Base-by-base conservation (phyloP, 2,329 filamentous ascomycete genomes). In the Neonectria sp. region DNA sequence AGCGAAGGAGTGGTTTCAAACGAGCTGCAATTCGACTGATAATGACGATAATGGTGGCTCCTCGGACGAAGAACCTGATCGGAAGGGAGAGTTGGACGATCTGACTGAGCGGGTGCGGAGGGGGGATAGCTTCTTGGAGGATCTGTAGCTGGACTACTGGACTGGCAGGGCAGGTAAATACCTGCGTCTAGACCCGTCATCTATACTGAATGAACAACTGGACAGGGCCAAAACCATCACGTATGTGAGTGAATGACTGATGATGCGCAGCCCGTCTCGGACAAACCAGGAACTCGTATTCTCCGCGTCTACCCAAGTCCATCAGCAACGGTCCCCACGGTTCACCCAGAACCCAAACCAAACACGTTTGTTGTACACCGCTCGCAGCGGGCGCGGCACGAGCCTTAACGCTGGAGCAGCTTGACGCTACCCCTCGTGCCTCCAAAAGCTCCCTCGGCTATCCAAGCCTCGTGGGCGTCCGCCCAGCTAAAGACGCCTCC, bases 241-340 rank as follows among this genome's bases (percentile, higher is more conserved):
- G 31, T 21, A 53, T 25, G 29, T 53, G 51, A 35, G 29, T 15
- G 51, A 56, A 11, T 40, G 55, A 57, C 35, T 46, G 25, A 58
- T 6, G 31, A 43, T 40, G 48, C 15, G 53, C 31, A 45, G 40
- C n/a, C 40, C 40, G n/a, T 24, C 40, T 45, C 17, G 40, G 40
- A 45, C 49, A 37, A 71, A 70, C 57, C 65, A 74, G 68, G 51
- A 74, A 70, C 71, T 74, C 70, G 58, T 65, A 73, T 76, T 74
- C 51, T 71, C 65, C 74, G 57, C 65, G 74, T 74, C 74, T 76
- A 76, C 74, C 73, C 74, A 75, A 73, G 68, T 70, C 74, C 74
- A 75, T 75, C 74, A 75, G 74, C 73, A 74, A 68, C 73, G 55
- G 63, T 70, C 66, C 66, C 70, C 65, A 67, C 63, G 71, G 65